Base-by-base conservation (phyloP, 441 rosid species). In the Euphorbia celastroides region DNA sequence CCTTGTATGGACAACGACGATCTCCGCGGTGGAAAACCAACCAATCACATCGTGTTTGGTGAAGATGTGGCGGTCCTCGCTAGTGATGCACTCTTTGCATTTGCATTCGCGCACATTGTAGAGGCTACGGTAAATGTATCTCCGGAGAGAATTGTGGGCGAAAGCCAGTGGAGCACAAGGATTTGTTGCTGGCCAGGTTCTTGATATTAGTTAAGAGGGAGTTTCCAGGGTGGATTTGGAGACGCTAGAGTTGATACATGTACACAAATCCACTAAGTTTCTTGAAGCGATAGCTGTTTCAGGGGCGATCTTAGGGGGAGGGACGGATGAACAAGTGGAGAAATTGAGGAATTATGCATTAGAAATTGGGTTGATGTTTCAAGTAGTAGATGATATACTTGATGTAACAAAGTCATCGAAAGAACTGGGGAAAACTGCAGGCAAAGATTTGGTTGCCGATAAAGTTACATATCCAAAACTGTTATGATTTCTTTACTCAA, bases 1-100 rank as follows among this genome's bases (percentile, higher is more conserved):
- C 97, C 97, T 14, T 88, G 92, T 62, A 90, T 93, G 96, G 97
- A 93, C 26, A 85, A 93, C 80, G 97, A 86, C 70, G 91, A 87
- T 59, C 88, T 93, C 69, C 96, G 98, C 70, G 87, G 97, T 0
- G 96, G 98, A 0, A 87, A 86, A 48, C 92, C 96, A 7, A 87
- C 97, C 0, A 93, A 88, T 58, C 98, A 93, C 77, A 86, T 81
- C 66, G 88, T 88, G 7, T 83, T 69, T 27, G 97, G 98, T 0
- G 96, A 90, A 60, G 91, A 86, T 62, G 81, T 93, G 1, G 96
- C 97, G 7, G 86, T 93, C 30, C 76, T 93, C 38, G 90, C 97
- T 8, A 97, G 98, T 20, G 98, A 93, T 44, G 90, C 98, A 7
- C 92, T 93, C 19, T 78, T 93, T 14, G 74, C 97, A 0, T 87